A percentile compares a stretch with the other conserved stretches of the same genome.
phyloP scores from a whole-genome alignment of 2,329 filamentous ascomycete genomes.

The Akanthomyces lecanii region DNA sequence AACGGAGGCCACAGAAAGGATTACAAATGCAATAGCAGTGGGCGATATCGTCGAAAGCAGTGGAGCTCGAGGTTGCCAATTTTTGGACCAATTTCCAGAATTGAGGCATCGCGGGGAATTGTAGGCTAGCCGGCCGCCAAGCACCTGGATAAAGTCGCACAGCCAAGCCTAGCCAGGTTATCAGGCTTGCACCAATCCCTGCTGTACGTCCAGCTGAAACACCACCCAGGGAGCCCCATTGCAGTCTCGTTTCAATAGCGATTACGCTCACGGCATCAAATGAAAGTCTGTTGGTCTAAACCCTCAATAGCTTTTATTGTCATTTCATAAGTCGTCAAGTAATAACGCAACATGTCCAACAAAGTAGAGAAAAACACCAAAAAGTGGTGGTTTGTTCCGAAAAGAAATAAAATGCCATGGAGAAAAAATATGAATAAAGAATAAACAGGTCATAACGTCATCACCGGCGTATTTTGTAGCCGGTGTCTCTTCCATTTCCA shows the following conservation, averaged over 20 bases:
- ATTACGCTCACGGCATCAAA: background rate
- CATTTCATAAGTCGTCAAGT: constrained; percentile 39
- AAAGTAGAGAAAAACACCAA: constrained; percentile 18
- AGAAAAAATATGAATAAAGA: constrained; percentile 20
- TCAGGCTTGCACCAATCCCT: too few species aligned
- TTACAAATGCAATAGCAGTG: constrained; percentile 2
- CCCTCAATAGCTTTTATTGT: constrained; percentile 32
- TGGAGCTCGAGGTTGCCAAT: background rate
- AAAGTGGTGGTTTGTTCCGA: constrained; percentile 1
- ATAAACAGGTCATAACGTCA: constrained; percentile 25
- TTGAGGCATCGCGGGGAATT: background rate
- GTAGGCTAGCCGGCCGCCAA: background rate
- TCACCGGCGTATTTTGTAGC: constrained; percentile 23
- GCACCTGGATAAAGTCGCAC: too few species aligned
- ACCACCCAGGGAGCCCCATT: too few species aligned
- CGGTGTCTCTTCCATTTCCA: constrained; percentile 14
- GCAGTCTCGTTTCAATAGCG: too few species aligned
- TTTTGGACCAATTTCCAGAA: background rate
- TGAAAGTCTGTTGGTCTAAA: background rate
- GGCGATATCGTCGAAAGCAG: background rate
- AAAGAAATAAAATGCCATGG: constrained; percentile 17
- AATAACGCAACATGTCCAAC: constrained; percentile 30
- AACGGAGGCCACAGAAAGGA: background rate
- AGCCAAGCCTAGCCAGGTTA: too few species aligned
- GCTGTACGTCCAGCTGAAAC: too few species aligned